Base-by-base conservation (phyloP, 495 filamentous ascomycete species). In the Hypoxylon lienhwacheense region DNA sequence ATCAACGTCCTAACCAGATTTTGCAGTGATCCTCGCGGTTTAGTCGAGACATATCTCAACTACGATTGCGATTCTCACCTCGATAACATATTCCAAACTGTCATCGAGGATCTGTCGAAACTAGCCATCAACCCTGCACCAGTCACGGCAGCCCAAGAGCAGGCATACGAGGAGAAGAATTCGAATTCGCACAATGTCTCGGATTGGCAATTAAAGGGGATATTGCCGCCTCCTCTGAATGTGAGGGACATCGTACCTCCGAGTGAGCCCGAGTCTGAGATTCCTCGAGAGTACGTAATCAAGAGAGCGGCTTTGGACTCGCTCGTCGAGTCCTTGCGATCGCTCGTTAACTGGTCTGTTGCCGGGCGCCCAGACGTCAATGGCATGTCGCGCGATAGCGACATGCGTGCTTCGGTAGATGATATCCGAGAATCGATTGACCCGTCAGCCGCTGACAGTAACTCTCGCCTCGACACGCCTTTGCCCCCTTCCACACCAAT, bases 11-110 rank as follows among this genome's bases (percentile, higher is more conserved):
- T 99, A 29, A 88, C 89, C 53, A 77, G 92, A 49, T 73, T 97
- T 22, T 89, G 86, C 39, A 85, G 81, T 10, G 92, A 99, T 65
- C 89, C 91, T 3, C 77, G 89, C 28, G 91, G 89, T 0, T 67
- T 99, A 52, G 95, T 99, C 3, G 95, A 99, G 72, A 85, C 93
- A 11, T 99, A 97, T 69, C 81, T 99, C 46, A 99, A 99, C 67
- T 99, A 99, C 60, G 95, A 99, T 64, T 99, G 95, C 70, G 95
- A 97, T 63, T 78, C 90, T 24, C 88, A 89, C 16, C 77, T 97
- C 57, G 95, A 99, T 69, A 97, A 99, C 62, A 96, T 97, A 64
- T 97, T 95, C 70, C 92, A 99, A 68, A 87, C 84, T 44, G 79
- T 95, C 29, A 91, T 97, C 20, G 95, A 99, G 69, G 91, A 97